Base-by-base conservation (phyloP, 192 early-diverging fungal genomes). In the Mortierella antarctica region DNA sequence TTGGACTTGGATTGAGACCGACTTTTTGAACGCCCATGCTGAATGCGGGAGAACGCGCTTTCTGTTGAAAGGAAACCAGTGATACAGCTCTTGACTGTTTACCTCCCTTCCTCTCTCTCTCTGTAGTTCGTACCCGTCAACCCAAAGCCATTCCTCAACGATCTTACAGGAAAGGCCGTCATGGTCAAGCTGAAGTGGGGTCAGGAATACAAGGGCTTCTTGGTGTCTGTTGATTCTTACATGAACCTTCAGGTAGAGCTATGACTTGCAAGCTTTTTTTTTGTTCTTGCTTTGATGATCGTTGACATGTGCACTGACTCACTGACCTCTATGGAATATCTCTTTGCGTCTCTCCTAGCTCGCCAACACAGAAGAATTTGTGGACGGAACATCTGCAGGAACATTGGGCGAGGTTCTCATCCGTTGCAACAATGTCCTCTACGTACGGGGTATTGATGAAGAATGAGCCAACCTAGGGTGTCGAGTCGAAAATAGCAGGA, bases 101-200 rank as follows among this genome's bases (percentile, higher is more conserved):
- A 7, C 31, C 15, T 5, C 31, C 15, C 0, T 18, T 0, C 46
- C 7, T 17, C 11, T 21, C 13, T 41, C 5, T 6, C 17, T 18
- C 11, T 13, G 5, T 83, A 94, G 90, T 95, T 96, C 85, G 89
- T 89, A 53, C 96, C 96, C 21, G 95, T 99, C 57, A 99, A 99
- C 87, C 98, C 98, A 65, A 96, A 93, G 84, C 98, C 98, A 11
- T 99, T 97, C 83, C 89, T 99, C 45, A 93, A 93, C 63, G 92
- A 94, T 56, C 90, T 98, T 50, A 95, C 95, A 53, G 96, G 97
- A 48, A 95, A 97, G 83, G 89, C 96, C 18, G 92, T 98, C 4
- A 87, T 97, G 63, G 92, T 96, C 68, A 94, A 94, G 86, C 85
- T 99, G 80, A 99, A 99, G 88, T 99, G 98, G 98, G 97, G 96